Evolutionary conservation across 2,329 filamentous ascomycete species (phyloP), one percentile per base, ranked within the genome.

Genomic region (Apiospora arundinis): DNA sequence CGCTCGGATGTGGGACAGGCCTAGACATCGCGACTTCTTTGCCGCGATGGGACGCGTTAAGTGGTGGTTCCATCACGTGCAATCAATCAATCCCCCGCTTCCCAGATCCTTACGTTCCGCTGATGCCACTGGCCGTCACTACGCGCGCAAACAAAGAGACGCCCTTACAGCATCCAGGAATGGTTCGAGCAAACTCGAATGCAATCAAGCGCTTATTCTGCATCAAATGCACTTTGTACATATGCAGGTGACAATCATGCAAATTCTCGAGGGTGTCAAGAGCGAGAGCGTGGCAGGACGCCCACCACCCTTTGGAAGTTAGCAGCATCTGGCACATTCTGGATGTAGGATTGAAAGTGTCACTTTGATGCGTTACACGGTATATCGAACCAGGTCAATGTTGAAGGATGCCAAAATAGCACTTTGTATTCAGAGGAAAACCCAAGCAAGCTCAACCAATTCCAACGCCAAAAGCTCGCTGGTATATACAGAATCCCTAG

Each of bases 401-500:
- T 63, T 0, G 21, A 63, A 23, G 18, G 56, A 23, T 63, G 56
- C 56, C 28, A 63, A 40, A 40, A 21, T 23, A 40, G 56, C 32
- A 63, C 16, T 21, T 40, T 63, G 52, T 69, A 70, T 70, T 65
- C 60, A 70, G 21, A 67, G 25, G 25, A 32, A 49, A 60, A n/a
- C 45, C 69, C 25, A 56, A 67, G 32, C 25, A 56, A 67, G 32
- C 60, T 63, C 45, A 67, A 52, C 67, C 44, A 32, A 44, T 63
- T 2, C 16, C 44, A 52, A 67, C 69, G 28, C 65, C 65, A 25
- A 67, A 67, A 25, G 11, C 23, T 18, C 42, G 40, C 65, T 44
- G 42, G 48, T 70, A 70, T 68, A 70, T 52, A 70, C 70, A 63
- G 40, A 68, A 69, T 56, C 56, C 70, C 12, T 71, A 60, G 49